Percentiles rank a stretch among this genome's conserved stretches.
Conservation (phyloP, 306 rosid genomes). For the Pyrus pyrifolia region DNA sequence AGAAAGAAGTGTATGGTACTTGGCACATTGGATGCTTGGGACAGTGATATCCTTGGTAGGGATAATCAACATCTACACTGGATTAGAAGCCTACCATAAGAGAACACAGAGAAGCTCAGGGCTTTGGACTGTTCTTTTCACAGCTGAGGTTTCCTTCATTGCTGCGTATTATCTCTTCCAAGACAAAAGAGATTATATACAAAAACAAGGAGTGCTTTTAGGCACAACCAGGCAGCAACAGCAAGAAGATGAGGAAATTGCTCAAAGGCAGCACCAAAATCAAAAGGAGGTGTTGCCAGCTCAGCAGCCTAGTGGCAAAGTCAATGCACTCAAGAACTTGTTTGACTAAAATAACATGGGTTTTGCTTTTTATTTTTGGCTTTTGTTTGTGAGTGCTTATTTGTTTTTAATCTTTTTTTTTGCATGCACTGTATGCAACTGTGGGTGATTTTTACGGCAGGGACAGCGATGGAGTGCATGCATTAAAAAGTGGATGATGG, state of each 20-base stretch:
- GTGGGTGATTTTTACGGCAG: background rate
- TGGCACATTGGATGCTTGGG: slow-evolving; percentile 83
- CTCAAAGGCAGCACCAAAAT: slow-evolving; percentile 25
- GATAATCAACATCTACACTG: slow-evolving; percentile 79
- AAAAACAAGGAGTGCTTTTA: slow-evolving; percentile 60
- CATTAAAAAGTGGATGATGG: slow-evolving; percentile 40
- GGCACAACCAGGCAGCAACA: slow-evolving; percentile 19
- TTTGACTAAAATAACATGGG: slow-evolving; percentile 44
- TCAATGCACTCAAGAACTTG: slow-evolving; percentile 77
- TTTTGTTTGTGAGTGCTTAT: slow-evolving; percentile 10
- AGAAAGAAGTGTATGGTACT: slow-evolving; percentile 71
- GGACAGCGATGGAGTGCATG: slow-evolving; percentile 41
- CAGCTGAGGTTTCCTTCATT: slow-evolving; percentile 57
- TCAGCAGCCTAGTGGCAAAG: slow-evolving; percentile 53
- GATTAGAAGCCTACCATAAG: slow-evolving; percentile 60
- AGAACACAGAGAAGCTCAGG: slow-evolving; percentile 57
- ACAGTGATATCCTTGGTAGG: slow-evolving; percentile 62
- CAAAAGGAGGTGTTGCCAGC: slow-evolving; percentile 53
- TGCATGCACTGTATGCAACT: slow-evolving; percentile 45
- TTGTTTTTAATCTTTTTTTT: slow-evolving; percentile 31
- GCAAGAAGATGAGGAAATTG: slow-evolving; percentile 23
- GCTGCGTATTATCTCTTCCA: slow-evolving; percentile 66
- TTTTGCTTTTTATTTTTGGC: background rate
- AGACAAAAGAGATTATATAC: slow-evolving; percentile 74
- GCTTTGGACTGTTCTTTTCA: slow-evolving; percentile 82